phyloP scores from a whole-genome alignment of 2,329 filamentous ascomycete genomes.

The Aspergillus jensenii region DNA sequence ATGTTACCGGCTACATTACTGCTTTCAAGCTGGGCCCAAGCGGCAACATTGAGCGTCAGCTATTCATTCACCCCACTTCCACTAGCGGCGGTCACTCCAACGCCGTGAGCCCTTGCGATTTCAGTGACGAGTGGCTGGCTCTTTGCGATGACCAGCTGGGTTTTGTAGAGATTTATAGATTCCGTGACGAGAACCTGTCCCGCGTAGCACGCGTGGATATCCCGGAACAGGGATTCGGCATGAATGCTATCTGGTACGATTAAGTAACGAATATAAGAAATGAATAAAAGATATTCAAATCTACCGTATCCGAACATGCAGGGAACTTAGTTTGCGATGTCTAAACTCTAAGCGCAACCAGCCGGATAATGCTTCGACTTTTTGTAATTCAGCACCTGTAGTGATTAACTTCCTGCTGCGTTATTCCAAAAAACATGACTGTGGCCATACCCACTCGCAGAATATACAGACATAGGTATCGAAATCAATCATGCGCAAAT shows the following conservation, averaged over 20 bases:
- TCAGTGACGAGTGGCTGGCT: slow-evolving; percentile 86
- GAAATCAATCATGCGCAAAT: not conserved
- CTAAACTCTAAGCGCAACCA: too few species aligned
- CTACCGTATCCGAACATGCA: not conserved
- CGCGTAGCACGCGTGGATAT: slow-evolving; percentile 75
- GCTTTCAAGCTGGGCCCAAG: slow-evolving; percentile 70
- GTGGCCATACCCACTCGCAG: not conserved
- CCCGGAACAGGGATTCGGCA: slow-evolving; percentile 85
- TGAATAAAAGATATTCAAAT: not conserved
- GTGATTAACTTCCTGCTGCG: too few species aligned
- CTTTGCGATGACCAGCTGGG: slow-evolving; percentile 86
- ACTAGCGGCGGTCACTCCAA: slow-evolving; percentile 88
- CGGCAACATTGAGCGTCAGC: slow-evolving; percentile 73
- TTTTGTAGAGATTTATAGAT: slow-evolving; percentile 83
- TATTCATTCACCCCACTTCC: slow-evolving; percentile 79
- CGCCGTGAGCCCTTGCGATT: slow-evolving; percentile 79
- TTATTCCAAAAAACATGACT: not conserved
- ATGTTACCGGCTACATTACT: slow-evolving; percentile 77
- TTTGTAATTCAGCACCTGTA: too few species aligned
- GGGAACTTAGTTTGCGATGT: too few species aligned
- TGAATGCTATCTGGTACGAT: slow-evolving; percentile 97
- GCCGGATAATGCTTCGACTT: too few species aligned
- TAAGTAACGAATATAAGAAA: slow-evolving; percentile 33
- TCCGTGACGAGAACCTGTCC: slow-evolving; percentile 77
- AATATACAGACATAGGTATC: not conserved